phyloP scores from a whole-genome alignment of 345 rosid genomes.

The Euphorbia peplus region DNA sequence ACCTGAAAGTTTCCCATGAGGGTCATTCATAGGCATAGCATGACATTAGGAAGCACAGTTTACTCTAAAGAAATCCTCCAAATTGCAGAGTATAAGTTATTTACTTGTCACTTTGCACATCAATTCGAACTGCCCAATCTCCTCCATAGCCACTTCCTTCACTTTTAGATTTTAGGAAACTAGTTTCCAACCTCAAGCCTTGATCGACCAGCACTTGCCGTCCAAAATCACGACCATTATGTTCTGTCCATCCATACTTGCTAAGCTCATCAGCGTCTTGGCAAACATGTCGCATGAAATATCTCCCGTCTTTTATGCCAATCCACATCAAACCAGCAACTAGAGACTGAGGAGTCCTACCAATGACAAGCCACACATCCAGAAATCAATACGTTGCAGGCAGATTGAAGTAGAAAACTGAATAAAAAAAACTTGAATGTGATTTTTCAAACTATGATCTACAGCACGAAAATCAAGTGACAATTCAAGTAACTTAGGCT shows the following conservation, averaged over 20 bases:
- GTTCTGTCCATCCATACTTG: constrained; percentile 79
- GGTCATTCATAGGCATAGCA: not conserved
- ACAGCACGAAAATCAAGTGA: not conserved
- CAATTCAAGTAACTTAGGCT: not conserved
- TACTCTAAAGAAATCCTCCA: not conserved
- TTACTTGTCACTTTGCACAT: constrained; percentile 49
- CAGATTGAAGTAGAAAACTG: not conserved
- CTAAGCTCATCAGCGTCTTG: constrained; percentile 64
- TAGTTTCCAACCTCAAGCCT: constrained; percentile 57
- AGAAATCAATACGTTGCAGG: not conserved
- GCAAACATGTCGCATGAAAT: constrained; percentile 70
- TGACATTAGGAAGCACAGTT: not conserved
- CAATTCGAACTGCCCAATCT: constrained; percentile 81
- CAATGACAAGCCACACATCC: not conserved
- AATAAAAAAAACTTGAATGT: not conserved
- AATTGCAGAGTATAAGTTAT: constrained; percentile 6
- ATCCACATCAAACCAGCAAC: constrained; percentile 95
- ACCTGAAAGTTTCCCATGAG: constrained; percentile 25
- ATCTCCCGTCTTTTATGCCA: constrained; percentile 66
- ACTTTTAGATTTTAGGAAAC: constrained; percentile 72
- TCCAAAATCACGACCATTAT: constrained; percentile 89
- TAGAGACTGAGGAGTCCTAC: constrained; percentile 73
- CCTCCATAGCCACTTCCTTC: constrained; percentile 89
- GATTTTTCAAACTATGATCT: not conserved
- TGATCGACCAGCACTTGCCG: constrained; percentile 69